These are phyloP conservation scores for Solanum bulbocastanum DNA, from an alignment of 257 asterid species.

Conservation along the genomic window DNA sequence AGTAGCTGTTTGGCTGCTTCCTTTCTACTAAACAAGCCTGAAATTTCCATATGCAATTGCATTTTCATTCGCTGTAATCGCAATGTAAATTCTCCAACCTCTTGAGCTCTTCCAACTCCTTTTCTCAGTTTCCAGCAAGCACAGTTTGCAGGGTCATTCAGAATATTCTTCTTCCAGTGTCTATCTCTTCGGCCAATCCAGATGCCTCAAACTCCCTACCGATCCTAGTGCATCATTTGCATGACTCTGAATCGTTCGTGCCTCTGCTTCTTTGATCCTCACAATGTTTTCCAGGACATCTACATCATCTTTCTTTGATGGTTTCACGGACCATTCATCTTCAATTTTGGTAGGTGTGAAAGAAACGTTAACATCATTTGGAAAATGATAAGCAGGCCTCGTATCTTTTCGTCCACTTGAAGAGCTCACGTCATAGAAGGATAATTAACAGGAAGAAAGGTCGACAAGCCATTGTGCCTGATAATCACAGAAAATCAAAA, in stretches of 20 bases:
- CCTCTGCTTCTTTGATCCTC: background rate
- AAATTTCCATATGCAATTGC: slow-evolving; percentile 84
- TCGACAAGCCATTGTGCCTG: slow-evolving; percentile 43
- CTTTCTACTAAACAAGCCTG: slow-evolving; percentile 87
- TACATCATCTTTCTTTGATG: slow-evolving; percentile 42
- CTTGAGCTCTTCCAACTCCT: background rate
- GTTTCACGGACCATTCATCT: slow-evolving; percentile 93
- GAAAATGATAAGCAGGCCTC: slow-evolving; percentile 25
- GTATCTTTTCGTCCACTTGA: slow-evolving; percentile 9
- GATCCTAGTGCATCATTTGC: background rate
- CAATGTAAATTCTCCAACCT: slow-evolving; percentile 51
- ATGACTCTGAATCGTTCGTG: background rate
- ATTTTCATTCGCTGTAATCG: slow-evolving; percentile 81
- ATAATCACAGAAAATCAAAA: background rate
- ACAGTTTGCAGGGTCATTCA: background rate
- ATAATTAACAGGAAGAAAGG: background rate
- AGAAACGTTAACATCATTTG: slow-evolving; percentile 19
- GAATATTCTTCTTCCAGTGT: background rate
- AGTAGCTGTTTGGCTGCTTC: slow-evolving; percentile 41
- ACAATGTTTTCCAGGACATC: slow-evolving; percentile 37
- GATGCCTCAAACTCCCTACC: background rate
- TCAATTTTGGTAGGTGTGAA: slow-evolving; percentile 31
- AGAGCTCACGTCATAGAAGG: slow-evolving; percentile 7
- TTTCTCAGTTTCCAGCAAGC: background rate
- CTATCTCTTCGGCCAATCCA: background rate